Evolutionary conservation across 2,329 filamentous ascomycete genomes (phyloP), one percentile per base, ranked within the genome.

Genomic region (Fusarium veterinarium): DNA sequence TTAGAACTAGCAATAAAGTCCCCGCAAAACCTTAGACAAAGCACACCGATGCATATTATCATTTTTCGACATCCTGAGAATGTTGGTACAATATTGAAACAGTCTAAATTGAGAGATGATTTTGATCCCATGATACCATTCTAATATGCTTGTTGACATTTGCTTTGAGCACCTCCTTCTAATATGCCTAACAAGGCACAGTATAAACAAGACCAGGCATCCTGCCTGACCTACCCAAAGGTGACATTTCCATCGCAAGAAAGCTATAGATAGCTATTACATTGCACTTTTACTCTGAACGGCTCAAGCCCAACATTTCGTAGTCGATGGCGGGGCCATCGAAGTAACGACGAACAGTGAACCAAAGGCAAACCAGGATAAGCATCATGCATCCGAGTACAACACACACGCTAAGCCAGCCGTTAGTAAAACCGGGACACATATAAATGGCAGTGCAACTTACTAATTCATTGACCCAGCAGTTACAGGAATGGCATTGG

Each of bases 391-490:
- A 48, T 31, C 45, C 45, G 10, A 48, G 45, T n/a, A 48, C 45
- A 31, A 48, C 45, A 13, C 45, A 48, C 14, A 48, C 45, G 8
- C 45, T 48, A 31, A 13, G 0, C 2, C 10, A 31, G 14, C 1
- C 5, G 7, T 48, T 48, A 31, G 28, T 9, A 5, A 23, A 3
- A 2, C 7, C 1, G 19, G 1, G 20, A 31, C 3, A 6, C 1
- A 4, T 31, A 3, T 6, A 1, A 23, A 9, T 3, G 14, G 28
- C 3, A 5, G 7, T 23, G 5, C 0, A n/a, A 48, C 45, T 48
- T 23, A 48, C 45, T 48, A 48, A 3, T 48, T 48, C 45, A 48
- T 48, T 6, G 45, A 48, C 13, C 45, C 45, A 6, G 45, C 45
- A 0, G 45, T 23, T 10, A 48, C 28, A 23, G 45, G 45, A 17